Evolutionary conservation across 2,329 filamentous ascomycete species (phyloP), one percentile per base, ranked within the genome.

Genomic region (Periconia digitata): DNA sequence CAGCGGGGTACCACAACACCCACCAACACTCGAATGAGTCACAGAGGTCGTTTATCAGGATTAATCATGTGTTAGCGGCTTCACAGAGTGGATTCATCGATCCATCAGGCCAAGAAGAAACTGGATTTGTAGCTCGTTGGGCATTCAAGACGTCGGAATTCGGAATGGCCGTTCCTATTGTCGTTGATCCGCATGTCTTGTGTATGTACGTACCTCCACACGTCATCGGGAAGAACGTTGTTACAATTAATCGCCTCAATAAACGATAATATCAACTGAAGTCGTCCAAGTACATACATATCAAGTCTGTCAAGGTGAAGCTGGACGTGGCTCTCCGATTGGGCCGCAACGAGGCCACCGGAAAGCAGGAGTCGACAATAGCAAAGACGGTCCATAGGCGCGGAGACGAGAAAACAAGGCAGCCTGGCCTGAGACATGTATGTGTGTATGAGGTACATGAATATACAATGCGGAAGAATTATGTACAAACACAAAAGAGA

Each of bases 141-240:
- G 27, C 27, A 32, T 36, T 35, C 23, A 27, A 32, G 8, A 23
- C 20, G 17, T 40, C 17, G 24, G 38, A 17, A 20, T 10, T 17
- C 10, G 12, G 17, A 23, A n/a, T n/a, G n/a, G 27, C n/a, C 39
- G 48, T 49, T 27, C 44, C 47, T 58, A 52, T 48, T 43, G 17
- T 32, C 40, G 35, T 46, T 54, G 50, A 46, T 46, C 48, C 50
- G 51, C 53, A n/a, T n/a, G n/a, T n/a, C n/a, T n/a, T n/a, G n/a
- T n/a, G n/a, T n/a, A n/a, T n/a, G n/a, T n/a, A n/a, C n/a, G n/a
- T n/a, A n/a, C n/a, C n/a, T n/a, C n/a, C n/a, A n/a, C n/a, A n/a
- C n/a, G n/a, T n/a, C n/a, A n/a, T n/a, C n/a, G n/a, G n/a, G n/a
- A n/a, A n/a, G n/a, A n/a, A n/a, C n/a, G n/a, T n/a, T n/a, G n/a